phyloP scores from a whole-genome alignment of 78 protist genomes.

The Protostelium mycophagum region DNA sequence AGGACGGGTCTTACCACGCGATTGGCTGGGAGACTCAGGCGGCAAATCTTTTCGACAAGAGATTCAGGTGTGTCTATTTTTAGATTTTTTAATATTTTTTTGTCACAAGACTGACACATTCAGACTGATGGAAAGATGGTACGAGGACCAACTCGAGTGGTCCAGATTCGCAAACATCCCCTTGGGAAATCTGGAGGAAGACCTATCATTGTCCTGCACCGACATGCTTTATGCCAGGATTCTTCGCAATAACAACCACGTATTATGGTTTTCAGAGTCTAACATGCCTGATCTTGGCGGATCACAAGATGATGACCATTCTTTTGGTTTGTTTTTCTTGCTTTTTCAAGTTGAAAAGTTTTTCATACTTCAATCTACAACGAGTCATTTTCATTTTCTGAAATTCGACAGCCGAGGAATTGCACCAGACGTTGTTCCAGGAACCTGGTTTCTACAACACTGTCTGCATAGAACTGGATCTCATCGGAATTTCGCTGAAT shows the following conservation, averaged over 20 bases:
- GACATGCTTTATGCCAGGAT: conserved; percentile 58
- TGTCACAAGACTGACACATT: conserved; percentile 49
- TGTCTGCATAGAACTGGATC: conserved; percentile 73
- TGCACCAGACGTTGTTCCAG: conserved; percentile 17
- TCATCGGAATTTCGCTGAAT: conserved; percentile 62
- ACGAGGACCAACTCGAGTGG: conserved; percentile 17
- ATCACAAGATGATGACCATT: conserved; percentile 70
- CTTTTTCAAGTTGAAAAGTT: background rate
- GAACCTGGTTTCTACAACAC: conserved; percentile 59
- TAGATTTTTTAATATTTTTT: too few species aligned
- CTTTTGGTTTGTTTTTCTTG: background rate
- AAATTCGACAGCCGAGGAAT: conserved; percentile 38
- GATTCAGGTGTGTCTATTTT: conserved; percentile 45
- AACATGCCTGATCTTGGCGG: conserved; percentile 86
- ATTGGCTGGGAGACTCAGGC: conserved; percentile 11
- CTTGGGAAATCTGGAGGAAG: conserved; percentile 73
- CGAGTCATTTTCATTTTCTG: background rate
- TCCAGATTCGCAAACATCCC: conserved; percentile 80
- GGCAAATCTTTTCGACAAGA: conserved; percentile 24
- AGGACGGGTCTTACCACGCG: conserved; percentile 8
- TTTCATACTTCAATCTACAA: background rate
- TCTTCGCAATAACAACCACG: conserved; percentile 12
- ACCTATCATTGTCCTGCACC: conserved; percentile 20
- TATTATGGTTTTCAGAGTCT: conserved; percentile 76
- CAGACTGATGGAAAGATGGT: conserved; percentile 18